These are phyloP conservation scores for Penicillium italicum DNA, from an alignment of 2,329 filamentous ascomycete genomes.

Conservation along the genomic window DNA sequence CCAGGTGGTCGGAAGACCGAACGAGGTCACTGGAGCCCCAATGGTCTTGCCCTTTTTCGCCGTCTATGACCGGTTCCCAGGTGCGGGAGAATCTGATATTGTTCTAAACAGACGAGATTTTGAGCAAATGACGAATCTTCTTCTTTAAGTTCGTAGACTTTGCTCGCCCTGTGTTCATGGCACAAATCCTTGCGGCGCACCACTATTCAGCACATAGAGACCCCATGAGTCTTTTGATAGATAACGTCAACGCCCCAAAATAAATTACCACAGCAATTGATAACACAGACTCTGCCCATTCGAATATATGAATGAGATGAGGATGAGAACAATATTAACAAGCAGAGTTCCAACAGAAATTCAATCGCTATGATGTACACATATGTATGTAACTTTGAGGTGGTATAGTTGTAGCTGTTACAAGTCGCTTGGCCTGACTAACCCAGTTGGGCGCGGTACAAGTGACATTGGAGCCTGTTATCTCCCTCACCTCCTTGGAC, in stretches of 20 bases:
- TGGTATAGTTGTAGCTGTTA: not conserved
- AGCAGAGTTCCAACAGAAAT: not conserved
- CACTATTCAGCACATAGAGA: no score
- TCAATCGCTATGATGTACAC: not conserved
- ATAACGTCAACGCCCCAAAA: not conserved
- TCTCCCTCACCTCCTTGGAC: not conserved
- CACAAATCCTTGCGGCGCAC: no score
- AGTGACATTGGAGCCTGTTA: not conserved
- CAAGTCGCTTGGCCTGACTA: not conserved
- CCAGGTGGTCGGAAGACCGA: no score
- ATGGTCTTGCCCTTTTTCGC: no score
- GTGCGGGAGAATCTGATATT: no score
- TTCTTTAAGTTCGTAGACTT: no score
- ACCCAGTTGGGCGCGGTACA: conserved; percentile 1
- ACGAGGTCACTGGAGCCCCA: no score
- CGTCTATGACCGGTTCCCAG: no score
- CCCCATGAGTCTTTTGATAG: no score
- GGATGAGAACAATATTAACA: not conserved
- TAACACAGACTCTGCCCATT: not conserved
- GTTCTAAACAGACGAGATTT: no score
- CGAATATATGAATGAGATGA: not conserved
- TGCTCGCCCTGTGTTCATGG: no score
- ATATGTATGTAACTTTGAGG: not conserved
- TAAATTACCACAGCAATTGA: not conserved
- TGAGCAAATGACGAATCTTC: no score